phyloP scores from a whole-genome alignment of 192 early-diverging fungal genomes.

The Chytriomyces confervae region DNA sequence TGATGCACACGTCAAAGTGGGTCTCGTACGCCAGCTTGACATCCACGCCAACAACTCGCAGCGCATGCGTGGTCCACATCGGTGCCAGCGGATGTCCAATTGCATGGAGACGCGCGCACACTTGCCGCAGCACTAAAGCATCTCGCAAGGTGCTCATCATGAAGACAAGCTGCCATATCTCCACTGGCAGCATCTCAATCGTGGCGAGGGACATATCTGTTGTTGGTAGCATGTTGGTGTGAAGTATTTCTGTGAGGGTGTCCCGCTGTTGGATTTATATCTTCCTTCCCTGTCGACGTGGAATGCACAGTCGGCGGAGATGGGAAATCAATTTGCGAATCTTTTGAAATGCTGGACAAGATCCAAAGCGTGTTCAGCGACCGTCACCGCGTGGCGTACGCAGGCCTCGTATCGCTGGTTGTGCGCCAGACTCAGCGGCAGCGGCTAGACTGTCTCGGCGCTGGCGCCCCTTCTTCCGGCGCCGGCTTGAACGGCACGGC shows the following conservation, averaged over 20 bases:
- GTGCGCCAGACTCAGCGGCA: neutral
- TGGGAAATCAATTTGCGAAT: too few relatives aligned
- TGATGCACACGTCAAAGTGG: too few relatives aligned
- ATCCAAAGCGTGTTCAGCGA: neutral
- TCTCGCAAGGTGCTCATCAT: neutral
- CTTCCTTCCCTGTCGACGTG: too few relatives aligned
- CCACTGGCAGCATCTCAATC: constrained; percentile 4
- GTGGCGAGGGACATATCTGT: neutral
- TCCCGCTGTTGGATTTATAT: neutral
- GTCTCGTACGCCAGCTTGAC: too few relatives aligned
- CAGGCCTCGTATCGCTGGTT: constrained; percentile 1
- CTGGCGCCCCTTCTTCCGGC: neutral
- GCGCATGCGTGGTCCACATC: too few relatives aligned
- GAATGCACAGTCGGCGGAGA: too few relatives aligned
- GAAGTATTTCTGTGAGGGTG: neutral
- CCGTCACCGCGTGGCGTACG: constrained; percentile 14
- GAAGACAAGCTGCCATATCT: constrained; percentile 4
- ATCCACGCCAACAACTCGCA: too few relatives aligned
- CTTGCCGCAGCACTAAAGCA: neutral
- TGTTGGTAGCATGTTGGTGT: neutral
- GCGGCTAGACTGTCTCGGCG: neutral
- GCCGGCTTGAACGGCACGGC: neutral
- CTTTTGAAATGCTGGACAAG: too few relatives aligned
- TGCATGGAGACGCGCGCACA: constrained; percentile 1
- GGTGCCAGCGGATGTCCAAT: neutral